These are phyloP conservation scores for Pythium monospermum DNA, from an alignment of 352 stramenopile genomes.

Conservation along the genomic window DNA sequence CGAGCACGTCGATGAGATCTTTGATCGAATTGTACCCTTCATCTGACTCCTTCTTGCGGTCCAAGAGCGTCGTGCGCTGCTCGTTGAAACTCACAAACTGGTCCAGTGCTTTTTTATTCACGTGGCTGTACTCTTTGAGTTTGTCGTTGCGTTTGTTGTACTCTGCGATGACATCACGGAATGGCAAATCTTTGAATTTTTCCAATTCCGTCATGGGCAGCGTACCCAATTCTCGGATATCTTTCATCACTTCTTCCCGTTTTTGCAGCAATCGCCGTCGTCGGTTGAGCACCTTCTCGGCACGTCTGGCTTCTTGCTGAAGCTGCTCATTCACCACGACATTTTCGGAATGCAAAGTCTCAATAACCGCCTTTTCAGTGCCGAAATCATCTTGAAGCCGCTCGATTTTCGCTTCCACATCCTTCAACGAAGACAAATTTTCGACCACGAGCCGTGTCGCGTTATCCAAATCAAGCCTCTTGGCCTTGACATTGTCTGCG, in stretches of 20 bases:
- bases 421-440: constrained; percentile 53
- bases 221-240: constrained; percentile 97
- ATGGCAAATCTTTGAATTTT: constrained; percentile 85
- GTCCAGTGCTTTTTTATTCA: constrained; percentile 99
- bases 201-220: constrained; percentile 92
- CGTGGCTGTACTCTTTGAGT: constrained; percentile 97
- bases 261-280: constrained; percentile 79
- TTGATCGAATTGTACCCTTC: constrained; percentile 88
- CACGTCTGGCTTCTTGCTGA: constrained; percentile 61
- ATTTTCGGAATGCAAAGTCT: constrained; percentile 57
- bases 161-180: constrained; percentile 91
- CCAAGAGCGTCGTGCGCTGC: constrained; percentile 85
- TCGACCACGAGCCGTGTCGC: constrained; percentile 65
- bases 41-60: constrained; percentile 96
- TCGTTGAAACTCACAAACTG: constrained; percentile 99
- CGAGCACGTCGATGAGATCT: constrained; percentile 87
- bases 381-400: constrained; percentile 46
- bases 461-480: constrained; percentile 87
- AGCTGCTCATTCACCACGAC: constrained; percentile 76
- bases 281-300: constrained; percentile 85
- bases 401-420: constrained; percentile 54
- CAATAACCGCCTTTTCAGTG: constrained; percentile 37
- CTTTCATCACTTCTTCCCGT: constrained; percentile 92
- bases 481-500: constrained; percentile 77
- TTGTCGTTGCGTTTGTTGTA: constrained; percentile 95